Evolutionary conservation across 2,329 filamentous ascomycete genomes (phyloP).

Genomic region (Pseudogymnoascus sp.): DNA sequence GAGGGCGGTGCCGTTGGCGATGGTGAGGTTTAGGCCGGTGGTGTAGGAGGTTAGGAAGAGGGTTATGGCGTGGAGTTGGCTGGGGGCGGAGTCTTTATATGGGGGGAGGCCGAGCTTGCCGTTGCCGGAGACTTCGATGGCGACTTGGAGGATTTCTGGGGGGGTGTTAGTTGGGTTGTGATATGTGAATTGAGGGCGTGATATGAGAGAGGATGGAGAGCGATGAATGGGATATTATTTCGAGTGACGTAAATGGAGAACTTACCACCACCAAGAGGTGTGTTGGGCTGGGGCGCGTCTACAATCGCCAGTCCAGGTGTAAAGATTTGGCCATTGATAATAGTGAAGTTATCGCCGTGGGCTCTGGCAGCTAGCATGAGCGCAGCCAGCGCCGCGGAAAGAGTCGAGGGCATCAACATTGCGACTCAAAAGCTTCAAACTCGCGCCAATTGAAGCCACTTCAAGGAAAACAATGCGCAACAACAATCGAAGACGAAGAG

Average conservation of each 20-base stretch:
- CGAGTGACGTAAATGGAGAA: conserved; percentile 15
- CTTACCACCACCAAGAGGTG: conserved; percentile 55
- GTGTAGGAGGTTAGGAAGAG: conserved; percentile 58
- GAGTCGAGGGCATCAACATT: neutral
- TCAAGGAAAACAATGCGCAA: neutral
- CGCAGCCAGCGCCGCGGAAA: neutral
- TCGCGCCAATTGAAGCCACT: neutral
- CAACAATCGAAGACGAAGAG: neutral
- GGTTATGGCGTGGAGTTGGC: conserved; percentile 54
- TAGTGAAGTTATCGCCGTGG: conserved; percentile 39
- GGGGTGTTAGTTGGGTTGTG: conserved; percentile 15
- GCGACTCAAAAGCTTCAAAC: neutral
- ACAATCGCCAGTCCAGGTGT: conserved; percentile 62
- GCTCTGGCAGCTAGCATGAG: neutral
- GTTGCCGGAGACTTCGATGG: conserved; percentile 59
- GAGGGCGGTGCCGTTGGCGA: conserved; percentile 49
- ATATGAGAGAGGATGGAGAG: neutral
- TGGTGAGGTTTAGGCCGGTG: conserved; percentile 59
- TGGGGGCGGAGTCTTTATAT: conserved; percentile 44
- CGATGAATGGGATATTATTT: neutral
- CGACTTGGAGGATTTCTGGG: conserved; percentile 48
- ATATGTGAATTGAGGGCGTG: neutral
- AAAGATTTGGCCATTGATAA: conserved; percentile 58
- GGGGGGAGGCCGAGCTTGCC: conserved; percentile 54
- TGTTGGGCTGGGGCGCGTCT: conserved; percentile 57